Evolutionary conservation across 345 rosid species (phyloP).

Genomic region (Lepidium aucheri): DNA sequence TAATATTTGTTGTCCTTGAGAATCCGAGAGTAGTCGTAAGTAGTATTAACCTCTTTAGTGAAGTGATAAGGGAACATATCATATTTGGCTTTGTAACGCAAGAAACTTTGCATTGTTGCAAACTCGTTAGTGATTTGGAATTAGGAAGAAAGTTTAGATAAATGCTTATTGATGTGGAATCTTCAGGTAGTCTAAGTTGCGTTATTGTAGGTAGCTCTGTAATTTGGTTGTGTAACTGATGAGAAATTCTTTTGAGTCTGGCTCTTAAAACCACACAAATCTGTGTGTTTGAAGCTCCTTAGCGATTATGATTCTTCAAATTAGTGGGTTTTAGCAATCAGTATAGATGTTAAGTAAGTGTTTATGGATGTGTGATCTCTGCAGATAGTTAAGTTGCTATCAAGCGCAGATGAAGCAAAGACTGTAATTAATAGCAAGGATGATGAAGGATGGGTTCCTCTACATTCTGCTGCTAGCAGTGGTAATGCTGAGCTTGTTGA

Average conservation of each 20-base stretch:
- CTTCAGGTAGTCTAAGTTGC: background rate
- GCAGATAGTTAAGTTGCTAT: slow-evolving; percentile 55
- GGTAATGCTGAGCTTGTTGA: slow-evolving; percentile 57
- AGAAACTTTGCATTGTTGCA: too few relatives aligned
- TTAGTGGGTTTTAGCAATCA: background rate
- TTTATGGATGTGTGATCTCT: background rate
- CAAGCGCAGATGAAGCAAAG: slow-evolving; percentile 39
- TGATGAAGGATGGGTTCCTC: slow-evolving; percentile 94
- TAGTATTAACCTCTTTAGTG: background rate
- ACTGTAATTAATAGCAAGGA: slow-evolving; percentile 47
- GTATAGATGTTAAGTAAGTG: background rate
- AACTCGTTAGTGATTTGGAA: background rate
- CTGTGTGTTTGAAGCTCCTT: background rate
- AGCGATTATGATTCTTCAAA: background rate
- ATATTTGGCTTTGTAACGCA: too few relatives aligned
- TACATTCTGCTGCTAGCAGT: slow-evolving; percentile 80
- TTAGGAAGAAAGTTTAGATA: background rate
- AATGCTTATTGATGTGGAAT: background rate
- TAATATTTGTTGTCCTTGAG: background rate
- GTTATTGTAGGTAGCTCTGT: background rate
- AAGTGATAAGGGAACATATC: background rate
- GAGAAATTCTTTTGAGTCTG: background rate
- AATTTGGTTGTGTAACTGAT: background rate
- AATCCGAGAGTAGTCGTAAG: background rate
- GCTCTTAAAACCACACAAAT: background rate